Base-by-base conservation (phyloP, 179 eudicot genomes). In the Carnegiea gigantea region DNA sequence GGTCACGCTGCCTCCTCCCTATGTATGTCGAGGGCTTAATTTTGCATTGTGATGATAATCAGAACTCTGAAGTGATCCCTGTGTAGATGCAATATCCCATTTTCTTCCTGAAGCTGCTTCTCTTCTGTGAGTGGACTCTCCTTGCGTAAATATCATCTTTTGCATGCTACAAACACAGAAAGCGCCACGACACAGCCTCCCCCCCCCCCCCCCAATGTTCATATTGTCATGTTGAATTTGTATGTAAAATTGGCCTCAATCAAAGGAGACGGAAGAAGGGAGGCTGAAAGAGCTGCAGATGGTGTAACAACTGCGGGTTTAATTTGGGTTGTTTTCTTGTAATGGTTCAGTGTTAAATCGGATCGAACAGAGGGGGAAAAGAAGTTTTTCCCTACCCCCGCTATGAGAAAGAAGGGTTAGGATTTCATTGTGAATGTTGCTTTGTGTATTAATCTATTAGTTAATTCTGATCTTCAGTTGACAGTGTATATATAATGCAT, bases 1-100 rank as follows among this genome's bases (percentile, higher is more conserved):
- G 95, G 98, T 59, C 86, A 74, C 90, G 91, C 3, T 92, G 98
- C 83, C 98, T 94, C 82, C 91, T 96, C 36, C 99, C 99, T 0
- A 89, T 92, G 80, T 92, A 90, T 48, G 82, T 87, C 0, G 97
- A 94, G 79, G 99, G 99, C 70, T 91, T 96, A 26, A 75, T 94
- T 73, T 80, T 96, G 90, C 88, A 88, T 53, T 96, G 95, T 53
- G 97, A 94, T 10, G 97, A 96, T 77, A 91, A 85, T 86, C 93
- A 93, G 82, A 86, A 88, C 72, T 86, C 90, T 1, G 98, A 96
- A 46, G 99, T 90, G 78, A 91, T 95, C 82, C 92, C 98, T 5
- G 97, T 93, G 82, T 95, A 92, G 87, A 81, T 80, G 71, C 73
- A 70, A 36, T 49, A 38, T 68, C 74, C 17, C 76, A n/a, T 60